Percentiles rank a stretch among this genome's conserved stretches.
Evolutionary conservation across 345 rosid genomes (phyloP).

Genomic region (Eucalyptus marginata): DNA sequence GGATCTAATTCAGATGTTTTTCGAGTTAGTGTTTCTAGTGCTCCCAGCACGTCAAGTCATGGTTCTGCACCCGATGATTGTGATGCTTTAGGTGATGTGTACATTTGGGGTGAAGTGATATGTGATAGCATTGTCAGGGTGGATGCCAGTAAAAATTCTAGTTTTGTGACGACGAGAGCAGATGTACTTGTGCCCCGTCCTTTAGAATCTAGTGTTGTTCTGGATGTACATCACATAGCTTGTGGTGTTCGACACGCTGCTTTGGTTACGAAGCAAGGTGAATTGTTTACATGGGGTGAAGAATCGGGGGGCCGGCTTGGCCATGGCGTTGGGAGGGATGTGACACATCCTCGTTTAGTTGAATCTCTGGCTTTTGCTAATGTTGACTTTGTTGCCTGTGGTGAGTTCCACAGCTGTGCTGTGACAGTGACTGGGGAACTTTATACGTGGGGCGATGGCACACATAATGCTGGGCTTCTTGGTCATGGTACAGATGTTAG

Average conservation of each 20-base stretch:
- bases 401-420: constrained; percentile 95
- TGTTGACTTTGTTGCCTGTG: constrained; percentile 85
- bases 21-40: constrained; percentile 96
- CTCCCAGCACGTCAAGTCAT: constrained; percentile 91
- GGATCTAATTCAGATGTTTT: constrained; percentile 79
- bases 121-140: constrained; percentile 52
- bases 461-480: constrained; percentile 84
- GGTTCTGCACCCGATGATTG: constrained; percentile 95
- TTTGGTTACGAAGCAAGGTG: constrained; percentile 85
- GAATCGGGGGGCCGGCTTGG: constrained; percentile 96
- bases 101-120: constrained; percentile 90
- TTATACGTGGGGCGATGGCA: constrained; percentile 98
- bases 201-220: constrained; percentile 71
- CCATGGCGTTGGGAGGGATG: constrained; percentile 77
- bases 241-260: constrained; percentile 94
- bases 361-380: constrained; percentile 57
- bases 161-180: constrained; percentile 41
- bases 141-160: constrained; percentile 47
- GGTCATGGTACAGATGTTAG: constrained; percentile 86
- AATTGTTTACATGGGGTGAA: constrained; percentile 94
- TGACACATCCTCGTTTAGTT: constrained; percentile 60
- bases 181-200: constrained; percentile 74
- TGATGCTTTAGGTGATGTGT: constrained; percentile 96
- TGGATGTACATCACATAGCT: constrained; percentile 85
- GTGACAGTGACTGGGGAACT: constrained; percentile 87